A percentile compares a stretch with the other conserved stretches of the same genome.
phyloP scores from a whole-genome alignment of 2,329 filamentous ascomycete genomes.

The Diplocarpon mali region DNA sequence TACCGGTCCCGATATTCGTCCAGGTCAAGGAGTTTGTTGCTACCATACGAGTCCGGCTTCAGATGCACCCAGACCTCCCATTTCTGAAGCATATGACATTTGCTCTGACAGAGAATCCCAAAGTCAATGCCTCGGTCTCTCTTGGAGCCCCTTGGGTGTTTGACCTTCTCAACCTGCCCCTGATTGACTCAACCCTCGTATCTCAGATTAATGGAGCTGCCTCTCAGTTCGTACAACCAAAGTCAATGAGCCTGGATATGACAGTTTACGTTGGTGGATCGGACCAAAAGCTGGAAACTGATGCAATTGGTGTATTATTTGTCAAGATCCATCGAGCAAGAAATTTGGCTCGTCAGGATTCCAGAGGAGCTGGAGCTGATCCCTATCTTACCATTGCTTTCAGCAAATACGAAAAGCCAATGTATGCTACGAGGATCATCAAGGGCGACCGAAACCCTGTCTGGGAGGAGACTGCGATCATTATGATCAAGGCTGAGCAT shows the following conservation, averaged over 20 bases:
- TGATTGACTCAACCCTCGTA: constrained; percentile 11
- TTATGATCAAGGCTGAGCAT: constrained; percentile 16
- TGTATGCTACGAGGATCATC: constrained; percentile 18
- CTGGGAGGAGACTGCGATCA: constrained; percentile 17
- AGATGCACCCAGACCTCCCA: constrained; percentile 16
- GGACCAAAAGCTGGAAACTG: constrained; percentile 14
- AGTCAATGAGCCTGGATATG: constrained; percentile 17
- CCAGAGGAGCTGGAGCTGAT: constrained; percentile 13
- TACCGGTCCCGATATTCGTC: constrained; percentile 12
- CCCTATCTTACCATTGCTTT: constrained; percentile 17
- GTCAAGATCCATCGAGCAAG: constrained; percentile 17
- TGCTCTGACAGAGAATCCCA: constrained; percentile 14
- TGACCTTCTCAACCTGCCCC: constrained; percentile 14
- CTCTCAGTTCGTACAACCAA: constrained; percentile 14
- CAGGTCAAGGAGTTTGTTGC: constrained; percentile 17
- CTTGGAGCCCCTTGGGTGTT: constrained; percentile 15
- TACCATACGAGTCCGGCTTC: constrained; percentile 12
- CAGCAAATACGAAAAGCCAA: constrained; percentile 17
- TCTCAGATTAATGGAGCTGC: constrained; percentile 14
- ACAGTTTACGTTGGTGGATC: constrained; percentile 14
- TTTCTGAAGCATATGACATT: constrained; percentile 16
- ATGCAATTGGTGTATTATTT: constrained; percentile 14
- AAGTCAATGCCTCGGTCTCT: constrained; percentile 13
- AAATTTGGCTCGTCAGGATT: constrained; percentile 12
- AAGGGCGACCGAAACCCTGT: constrained; percentile 17